Percentiles rank a stretch among this genome's conserved stretches.
These are phyloP conservation scores for Microbotryum scabiosae DNA, from an alignment of 1,284 basidiomycete species.

Conservation along the genomic window DNA sequence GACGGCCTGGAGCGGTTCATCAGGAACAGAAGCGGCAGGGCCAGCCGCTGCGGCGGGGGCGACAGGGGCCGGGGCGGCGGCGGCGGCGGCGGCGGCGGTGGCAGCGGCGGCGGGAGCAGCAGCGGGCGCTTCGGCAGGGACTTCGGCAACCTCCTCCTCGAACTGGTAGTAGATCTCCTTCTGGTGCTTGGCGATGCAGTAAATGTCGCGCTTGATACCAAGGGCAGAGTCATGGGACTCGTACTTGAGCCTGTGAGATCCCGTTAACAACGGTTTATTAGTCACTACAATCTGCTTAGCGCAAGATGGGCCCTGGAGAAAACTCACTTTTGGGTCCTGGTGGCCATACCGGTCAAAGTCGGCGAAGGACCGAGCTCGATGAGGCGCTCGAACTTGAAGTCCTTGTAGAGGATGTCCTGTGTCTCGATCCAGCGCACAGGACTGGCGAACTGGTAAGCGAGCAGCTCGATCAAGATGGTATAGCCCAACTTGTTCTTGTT, in stretches of 20 bases:
- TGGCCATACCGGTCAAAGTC: constrained; percentile 92
- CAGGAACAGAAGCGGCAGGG: constrained; percentile 67
- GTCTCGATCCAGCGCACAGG: constrained; percentile 99
- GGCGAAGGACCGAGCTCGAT: constrained; percentile 95
- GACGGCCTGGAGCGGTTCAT: constrained; percentile 82
- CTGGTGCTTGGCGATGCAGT: constrained; percentile 88
- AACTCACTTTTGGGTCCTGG: constrained; percentile 53
- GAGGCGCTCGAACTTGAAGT: constrained; percentile 86
- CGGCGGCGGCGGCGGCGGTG: constrained; percentile 42
- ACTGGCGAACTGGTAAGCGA: constrained; percentile 83
- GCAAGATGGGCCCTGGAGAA: too few species aligned
- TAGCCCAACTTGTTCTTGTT: constrained; percentile 89
- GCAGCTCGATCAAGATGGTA: constrained; percentile 86
- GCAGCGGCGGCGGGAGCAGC: constrained; percentile 45
- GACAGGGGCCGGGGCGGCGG: constrained; percentile 45
- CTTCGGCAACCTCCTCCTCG: constrained; percentile 64
- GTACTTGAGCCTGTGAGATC: constrained; percentile 81
- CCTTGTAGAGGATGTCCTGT: constrained; percentile 83
- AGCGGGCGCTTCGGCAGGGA: constrained; percentile 46
- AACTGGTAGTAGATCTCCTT: constrained; percentile 98
- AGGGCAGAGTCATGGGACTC: constrained; percentile 80
- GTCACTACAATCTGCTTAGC: too few species aligned
- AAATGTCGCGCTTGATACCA: constrained; percentile 68
- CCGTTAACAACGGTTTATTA: too few species aligned
- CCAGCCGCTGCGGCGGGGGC: constrained; percentile 47